A percentile compares a stretch with the other conserved stretches of the same genome.
phyloP scores from a whole-genome alignment of 208 protist genomes.

The Herpetomonas muscarum region DNA sequence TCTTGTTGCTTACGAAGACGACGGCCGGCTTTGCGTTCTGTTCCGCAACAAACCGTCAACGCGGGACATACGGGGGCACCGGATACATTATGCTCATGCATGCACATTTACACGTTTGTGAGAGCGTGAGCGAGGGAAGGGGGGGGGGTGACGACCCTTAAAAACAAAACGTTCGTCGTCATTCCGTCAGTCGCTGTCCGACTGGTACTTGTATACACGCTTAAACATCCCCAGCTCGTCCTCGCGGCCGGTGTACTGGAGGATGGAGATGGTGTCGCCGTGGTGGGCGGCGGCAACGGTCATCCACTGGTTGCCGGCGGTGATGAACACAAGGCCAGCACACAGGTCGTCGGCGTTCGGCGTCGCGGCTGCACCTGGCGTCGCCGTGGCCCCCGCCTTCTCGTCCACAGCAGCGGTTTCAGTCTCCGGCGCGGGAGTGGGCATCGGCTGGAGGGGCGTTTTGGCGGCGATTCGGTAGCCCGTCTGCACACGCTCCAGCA shows the following conservation, averaged over 20 bases:
- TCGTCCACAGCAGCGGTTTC: neutral
- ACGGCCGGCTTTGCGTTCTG: too few species aligned
- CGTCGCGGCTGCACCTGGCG: neutral
- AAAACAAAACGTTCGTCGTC: too few species aligned
- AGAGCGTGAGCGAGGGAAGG: too few species aligned
- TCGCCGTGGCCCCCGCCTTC: too few species aligned
- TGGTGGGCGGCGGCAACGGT: slow-evolving; percentile 6
- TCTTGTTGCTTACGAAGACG: neutral
- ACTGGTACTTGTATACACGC: neutral
- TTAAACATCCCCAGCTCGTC: neutral
- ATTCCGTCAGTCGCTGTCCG: neutral
- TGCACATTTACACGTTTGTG: too few species aligned
- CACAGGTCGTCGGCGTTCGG: slow-evolving; percentile 4
- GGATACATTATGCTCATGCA: too few species aligned
- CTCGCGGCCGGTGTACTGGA: neutral
- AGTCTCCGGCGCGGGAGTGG: too few species aligned
- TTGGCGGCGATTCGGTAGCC: neutral
- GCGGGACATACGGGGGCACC: too few species aligned
- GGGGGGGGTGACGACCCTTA: too few species aligned
- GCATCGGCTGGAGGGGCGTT: too few species aligned
- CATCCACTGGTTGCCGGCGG: slow-evolving; percentile 3
- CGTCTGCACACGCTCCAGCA: slow-evolving; percentile 1
- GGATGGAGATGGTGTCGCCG: neutral
- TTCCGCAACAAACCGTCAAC: too few species aligned
- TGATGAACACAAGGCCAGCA: neutral